These are phyloP conservation scores for Annona cherimola DNA, from an alignment of 164 flowering plant species.

Conservation along the genomic window DNA sequence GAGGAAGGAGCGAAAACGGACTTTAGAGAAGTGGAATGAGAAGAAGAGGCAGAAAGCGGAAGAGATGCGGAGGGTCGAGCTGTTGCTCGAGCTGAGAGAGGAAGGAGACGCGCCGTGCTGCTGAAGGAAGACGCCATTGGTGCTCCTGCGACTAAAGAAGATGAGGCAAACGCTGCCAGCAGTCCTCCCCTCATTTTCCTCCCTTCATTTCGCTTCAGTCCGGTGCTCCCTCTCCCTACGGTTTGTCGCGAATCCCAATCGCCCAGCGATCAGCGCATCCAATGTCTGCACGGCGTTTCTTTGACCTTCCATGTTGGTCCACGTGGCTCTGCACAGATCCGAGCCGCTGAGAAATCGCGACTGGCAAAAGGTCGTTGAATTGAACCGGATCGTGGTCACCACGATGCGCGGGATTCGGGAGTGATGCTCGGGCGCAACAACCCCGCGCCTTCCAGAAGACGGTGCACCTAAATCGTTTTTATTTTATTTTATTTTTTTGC, in stretches of 20 bases:
- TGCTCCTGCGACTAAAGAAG: neutral
- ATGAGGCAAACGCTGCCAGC: neutral
- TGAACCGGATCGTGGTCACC: too few relatives aligned
- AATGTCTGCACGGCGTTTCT: neutral
- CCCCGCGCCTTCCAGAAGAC: too few relatives aligned
- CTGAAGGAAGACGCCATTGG: conserved; percentile 2
- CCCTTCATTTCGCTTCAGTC: neutral
- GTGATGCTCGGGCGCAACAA: too few relatives aligned
- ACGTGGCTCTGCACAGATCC: neutral
- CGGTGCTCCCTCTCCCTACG: neutral
- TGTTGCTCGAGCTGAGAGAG: neutral
- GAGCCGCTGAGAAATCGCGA: too few relatives aligned
- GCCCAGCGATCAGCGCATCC: neutral
- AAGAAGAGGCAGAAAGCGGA: neutral
- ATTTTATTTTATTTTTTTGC: too few relatives aligned
- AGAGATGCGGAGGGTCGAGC: neutral
- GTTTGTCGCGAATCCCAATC: neutral
- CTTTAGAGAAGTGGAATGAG: neutral
- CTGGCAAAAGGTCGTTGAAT: too few relatives aligned
- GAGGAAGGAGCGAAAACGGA: neutral
- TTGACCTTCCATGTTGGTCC: neutral
- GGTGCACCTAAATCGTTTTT: too few relatives aligned
- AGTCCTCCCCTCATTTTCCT: neutral
- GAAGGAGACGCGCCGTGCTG: conserved; percentile 1
- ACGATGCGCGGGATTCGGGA: too few relatives aligned